Evolutionary conservation across 306 rosid genomes (phyloP).

Genomic region (Prosopis cineraria): DNA sequence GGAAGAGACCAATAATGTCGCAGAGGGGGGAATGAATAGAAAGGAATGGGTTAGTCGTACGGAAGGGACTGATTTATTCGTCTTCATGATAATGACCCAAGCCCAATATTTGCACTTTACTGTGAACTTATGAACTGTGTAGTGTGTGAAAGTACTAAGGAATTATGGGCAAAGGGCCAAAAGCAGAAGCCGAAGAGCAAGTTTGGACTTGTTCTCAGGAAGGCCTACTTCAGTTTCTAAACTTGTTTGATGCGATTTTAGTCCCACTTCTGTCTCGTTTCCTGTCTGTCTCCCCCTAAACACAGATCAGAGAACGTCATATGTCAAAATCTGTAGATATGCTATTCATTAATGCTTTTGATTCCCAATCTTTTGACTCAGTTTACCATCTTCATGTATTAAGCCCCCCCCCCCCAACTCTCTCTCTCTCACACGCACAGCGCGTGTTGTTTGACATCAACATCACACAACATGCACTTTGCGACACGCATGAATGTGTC

Average conservation of each 20-base stretch:
- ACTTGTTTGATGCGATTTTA: constrained; percentile 54
- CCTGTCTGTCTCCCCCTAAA: constrained; percentile 55
- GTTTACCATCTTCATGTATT: not conserved
- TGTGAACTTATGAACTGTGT: not conserved
- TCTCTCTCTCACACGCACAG: not conserved
- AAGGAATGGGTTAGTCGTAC: constrained; percentile 45
- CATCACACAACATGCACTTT: not conserved
- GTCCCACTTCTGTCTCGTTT: constrained; percentile 54
- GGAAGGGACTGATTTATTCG: constrained; percentile 31
- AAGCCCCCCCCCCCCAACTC: too few relatives aligned
- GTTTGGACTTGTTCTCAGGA: constrained; percentile 43
- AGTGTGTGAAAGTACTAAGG: not conserved
- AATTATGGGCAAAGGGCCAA: constrained; percentile 41
- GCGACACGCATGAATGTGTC: not conserved
- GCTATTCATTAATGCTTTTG: not conserved
- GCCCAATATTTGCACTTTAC: constrained; percentile 29
- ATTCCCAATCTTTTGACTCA: not conserved
- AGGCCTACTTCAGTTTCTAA: constrained; percentile 68
- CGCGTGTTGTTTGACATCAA: not conserved
- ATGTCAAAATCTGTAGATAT: not conserved
- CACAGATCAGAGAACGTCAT: constrained; percentile 16
- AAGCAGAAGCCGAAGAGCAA: constrained; percentile 18
- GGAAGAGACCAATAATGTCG: constrained; percentile 38
- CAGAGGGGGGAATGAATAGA: constrained; percentile 15
- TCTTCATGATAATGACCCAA: constrained; percentile 24